A percentile compares a stretch with the other conserved stretches of the same genome.
These are phyloP conservation scores for Pneumocystis jirovecii DNA, from an alignment of 1,139 yeast genomes.

Conservation along the genomic window DNA sequence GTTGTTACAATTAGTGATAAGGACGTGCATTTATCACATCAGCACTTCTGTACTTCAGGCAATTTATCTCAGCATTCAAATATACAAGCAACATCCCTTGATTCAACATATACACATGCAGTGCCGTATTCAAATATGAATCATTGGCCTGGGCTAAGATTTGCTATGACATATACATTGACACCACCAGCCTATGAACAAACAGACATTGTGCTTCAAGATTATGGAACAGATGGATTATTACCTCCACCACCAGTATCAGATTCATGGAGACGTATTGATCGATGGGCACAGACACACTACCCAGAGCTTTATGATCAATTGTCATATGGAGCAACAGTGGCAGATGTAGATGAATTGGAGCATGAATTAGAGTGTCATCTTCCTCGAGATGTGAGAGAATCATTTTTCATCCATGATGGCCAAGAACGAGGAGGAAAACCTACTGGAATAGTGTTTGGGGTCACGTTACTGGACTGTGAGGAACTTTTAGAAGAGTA, in stretches of 20 bases:
- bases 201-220: constrained; percentile 33
- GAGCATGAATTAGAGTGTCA: constrained; percentile 55
- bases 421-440: constrained; percentile 68
- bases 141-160: constrained; percentile 3
- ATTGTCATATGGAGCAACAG: constrained; percentile 53
- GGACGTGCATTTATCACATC: neutral
- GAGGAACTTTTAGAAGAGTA: constrained; percentile 60
- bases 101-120: neutral
- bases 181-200: neutral
- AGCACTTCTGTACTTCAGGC: neutral
- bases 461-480: constrained; percentile 53
- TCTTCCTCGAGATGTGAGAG: constrained; percentile 62
- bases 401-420: constrained; percentile 59
- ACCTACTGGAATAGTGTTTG: constrained; percentile 62
- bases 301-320: constrained; percentile 70
- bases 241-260: constrained; percentile 61
- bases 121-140: neutral
- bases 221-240: constrained; percentile 31
- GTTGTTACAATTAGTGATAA: neutral
- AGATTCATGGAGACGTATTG: constrained; percentile 61
- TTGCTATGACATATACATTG: neutral
- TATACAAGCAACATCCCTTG: neutral
- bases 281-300: constrained; percentile 57
- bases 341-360: constrained; percentile 61
- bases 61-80: neutral